Evolutionary conservation across 768 basidiomycete genomes (phyloP), one percentile per base, ranked within the genome.

Genomic region (Suillus americanus): DNA sequence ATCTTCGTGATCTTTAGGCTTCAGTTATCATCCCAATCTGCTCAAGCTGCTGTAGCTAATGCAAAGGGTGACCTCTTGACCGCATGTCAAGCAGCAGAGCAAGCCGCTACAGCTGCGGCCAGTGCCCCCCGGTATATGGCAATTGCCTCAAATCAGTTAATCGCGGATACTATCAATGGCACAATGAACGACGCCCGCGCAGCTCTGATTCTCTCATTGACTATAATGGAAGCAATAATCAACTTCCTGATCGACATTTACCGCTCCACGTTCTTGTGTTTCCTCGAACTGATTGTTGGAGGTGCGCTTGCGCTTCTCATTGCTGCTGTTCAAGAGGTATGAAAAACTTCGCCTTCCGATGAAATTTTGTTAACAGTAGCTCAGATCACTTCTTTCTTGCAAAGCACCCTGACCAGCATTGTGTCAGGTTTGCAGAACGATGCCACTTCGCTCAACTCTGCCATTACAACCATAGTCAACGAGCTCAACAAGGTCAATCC

Each of bases 161-260:
- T 94, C 65, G 82, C 87, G 4, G 86, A 89, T 66, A 87, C 91
- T 2, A 87, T 93, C 63, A 94, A 96, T 69, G 92, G 83, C 16
- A 86, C 88, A 0, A 84, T 97, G 77, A 82, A 89, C 62, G 92
- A 83, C 28, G 89, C 94, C 20, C 89, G 92, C 25, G 86, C 81
- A 12, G 84, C 89, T 7, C 83, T 97, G 61, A 79, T 90, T 41
- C 78, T 93, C 46, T 78, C 92, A 3, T 79, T 98, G 63, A 97
- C 92, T 0, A 80, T 88, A 43, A 90, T 97, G 86, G 94, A 97
- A 73, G 88, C 83, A 1, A 85, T 96, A 71, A 89, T 95, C 77
- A 94, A 92, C 71, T 98, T 99, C 76, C 85, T 97, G 67, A 85
- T 99, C 68, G 91, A 94, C 77, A 86, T 90, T 54, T 99, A 97